phyloP scores from a whole-genome alignment of 2,329 filamentous ascomycete genomes.

The Colletotrichum sp. region DNA sequence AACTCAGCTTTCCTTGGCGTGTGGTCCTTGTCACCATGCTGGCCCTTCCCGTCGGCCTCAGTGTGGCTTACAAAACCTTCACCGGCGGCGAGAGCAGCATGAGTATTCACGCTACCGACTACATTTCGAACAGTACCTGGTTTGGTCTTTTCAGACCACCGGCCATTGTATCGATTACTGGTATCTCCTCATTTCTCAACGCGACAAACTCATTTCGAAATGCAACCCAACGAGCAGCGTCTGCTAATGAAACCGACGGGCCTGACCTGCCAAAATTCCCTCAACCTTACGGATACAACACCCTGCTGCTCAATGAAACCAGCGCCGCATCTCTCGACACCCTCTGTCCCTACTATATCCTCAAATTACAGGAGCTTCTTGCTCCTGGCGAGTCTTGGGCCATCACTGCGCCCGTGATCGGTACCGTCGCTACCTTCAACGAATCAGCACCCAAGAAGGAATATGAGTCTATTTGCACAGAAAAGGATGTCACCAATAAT shows the following conservation, averaged over 20 bases:
- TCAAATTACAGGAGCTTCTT: accelerated
- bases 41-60: background rate
- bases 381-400: background rate
- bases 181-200: background rate
- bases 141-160: background rate
- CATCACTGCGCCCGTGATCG: background rate
- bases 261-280: background rate
- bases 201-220: accelerated
- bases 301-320: accelerated
- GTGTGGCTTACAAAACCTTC: background rate
- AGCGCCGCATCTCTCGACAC: background rate
- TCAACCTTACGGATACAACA: background rate
- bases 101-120: accelerated
- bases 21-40: accelerated
- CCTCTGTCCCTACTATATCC: accelerated
- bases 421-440: background rate
- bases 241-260: no score
- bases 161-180: accelerated
- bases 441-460: no score
- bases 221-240: background rate
- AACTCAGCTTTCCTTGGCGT: accelerated
- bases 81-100: background rate
- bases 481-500: no score
- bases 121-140: accelerated
- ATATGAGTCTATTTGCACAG: no score